Evolutionary conservation across 2,329 filamentous ascomycete species (phyloP), one percentile per base, ranked within the genome.

Genomic region (Alternaria incomplexa): DNA sequence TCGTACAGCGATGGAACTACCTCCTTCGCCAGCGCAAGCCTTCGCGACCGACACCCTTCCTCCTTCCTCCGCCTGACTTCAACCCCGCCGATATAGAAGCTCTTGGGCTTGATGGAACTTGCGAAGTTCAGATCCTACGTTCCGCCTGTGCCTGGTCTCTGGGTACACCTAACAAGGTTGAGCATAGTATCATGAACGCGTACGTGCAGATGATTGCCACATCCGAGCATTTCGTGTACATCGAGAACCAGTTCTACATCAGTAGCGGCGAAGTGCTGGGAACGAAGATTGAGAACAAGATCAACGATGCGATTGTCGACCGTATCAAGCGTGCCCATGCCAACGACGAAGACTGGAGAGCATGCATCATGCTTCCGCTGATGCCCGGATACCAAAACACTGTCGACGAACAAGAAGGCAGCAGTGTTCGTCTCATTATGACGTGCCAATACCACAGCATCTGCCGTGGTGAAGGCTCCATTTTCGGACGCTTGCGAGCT

Each of bases 331-430:
- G 92, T 62, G 96, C 96, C 0, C 87, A 93, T 70, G 87, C 90
- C 69, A 93, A 96, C 36, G 89, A 90, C 53, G 93, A 98, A 78
- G 89, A 93, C 58, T 99, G 96, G 96, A 90, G 92, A 66, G 93
- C 92, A 43, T 90, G 93, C 63, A 91, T 98, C 67, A 81, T 98
- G 65, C 96, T 99, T 62, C 96, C 96, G 1, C 85, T 99, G 30
- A 96, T 99, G 89, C 96, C 96, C n/a, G 96, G 96, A 3, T 99
- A 98, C 81, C 94, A 98, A 80, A 97, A 97, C 74, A 96, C 93
- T 0, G 95, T 99, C 20, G 93, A 97, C 70, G 90, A 93, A 68
- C 92, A 96, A 72, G 95, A 97, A 70, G 96, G 96, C 44, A 97
- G 93, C 36, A 97, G 94, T 81, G 92, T 99, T 45, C 90, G 96